A percentile compares a stretch with the other conserved stretches of the same genome.
Evolutionary conservation across 2,329 filamentous ascomycete species (phyloP).

Genomic region (Davidsoniella neocaledoniae): DNA sequence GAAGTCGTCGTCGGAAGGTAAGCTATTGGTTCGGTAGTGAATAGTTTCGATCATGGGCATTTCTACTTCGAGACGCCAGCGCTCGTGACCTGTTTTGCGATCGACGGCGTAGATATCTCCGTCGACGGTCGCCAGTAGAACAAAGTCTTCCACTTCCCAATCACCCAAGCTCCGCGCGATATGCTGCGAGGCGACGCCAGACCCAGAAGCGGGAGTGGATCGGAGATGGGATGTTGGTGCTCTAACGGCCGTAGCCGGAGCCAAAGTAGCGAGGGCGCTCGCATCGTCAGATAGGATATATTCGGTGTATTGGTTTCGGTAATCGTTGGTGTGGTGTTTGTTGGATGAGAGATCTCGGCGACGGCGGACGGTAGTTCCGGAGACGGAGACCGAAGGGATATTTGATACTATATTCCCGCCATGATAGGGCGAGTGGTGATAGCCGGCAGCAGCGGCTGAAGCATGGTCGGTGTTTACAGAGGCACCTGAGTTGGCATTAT

Average conservation of each 20-base stretch:
- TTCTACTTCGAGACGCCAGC: slow-evolving; percentile 73
- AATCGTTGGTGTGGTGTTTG: slow-evolving; percentile 20
- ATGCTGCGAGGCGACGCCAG: slow-evolving; percentile 65
- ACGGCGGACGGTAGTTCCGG: slow-evolving; percentile 3
- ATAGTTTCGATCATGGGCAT: slow-evolving; percentile 81
- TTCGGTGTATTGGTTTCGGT: slow-evolving; percentile 20
- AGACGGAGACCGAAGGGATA: slow-evolving; percentile 4
- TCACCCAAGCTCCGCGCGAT: slow-evolving; percentile 95
- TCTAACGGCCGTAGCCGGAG: slow-evolving; percentile 92
- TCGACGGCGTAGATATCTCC: slow-evolving; percentile 87
- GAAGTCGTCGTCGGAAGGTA: slow-evolving; percentile 40
- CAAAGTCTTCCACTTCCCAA: slow-evolving; percentile 99
- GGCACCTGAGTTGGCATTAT: not conserved
- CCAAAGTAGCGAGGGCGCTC: slow-evolving; percentile 95
- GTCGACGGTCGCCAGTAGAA: slow-evolving; percentile 99
- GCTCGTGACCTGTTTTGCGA: slow-evolving; percentile 65
- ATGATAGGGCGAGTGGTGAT: slow-evolving; percentile 3
- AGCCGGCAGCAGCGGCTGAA: slow-evolving; percentile 13
- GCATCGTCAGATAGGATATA: slow-evolving; percentile 43
- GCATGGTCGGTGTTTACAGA: not conserved
- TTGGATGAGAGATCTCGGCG: slow-evolving; percentile 11
- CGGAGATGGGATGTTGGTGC: slow-evolving; percentile 56
- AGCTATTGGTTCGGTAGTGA: slow-evolving; percentile 57
- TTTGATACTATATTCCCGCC: slow-evolving; percentile 4
- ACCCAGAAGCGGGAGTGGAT: slow-evolving; percentile 39